Percentiles rank a stretch among this genome's conserved stretches.
phyloP scores from a whole-genome alignment of 129 eudicot genomes.

The Tanacetum coccineum region DNA sequence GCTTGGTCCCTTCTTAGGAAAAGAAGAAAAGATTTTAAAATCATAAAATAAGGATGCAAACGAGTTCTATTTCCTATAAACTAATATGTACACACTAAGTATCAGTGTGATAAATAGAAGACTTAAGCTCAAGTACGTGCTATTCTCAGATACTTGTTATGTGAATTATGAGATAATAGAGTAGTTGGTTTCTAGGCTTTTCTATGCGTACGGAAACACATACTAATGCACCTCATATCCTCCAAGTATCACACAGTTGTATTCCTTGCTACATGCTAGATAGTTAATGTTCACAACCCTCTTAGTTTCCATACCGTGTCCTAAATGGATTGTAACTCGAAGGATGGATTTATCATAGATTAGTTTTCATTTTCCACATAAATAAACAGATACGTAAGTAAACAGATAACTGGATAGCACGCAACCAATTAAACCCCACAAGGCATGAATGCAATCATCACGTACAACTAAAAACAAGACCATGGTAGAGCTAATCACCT shows the following conservation, averaged over 20 bases:
- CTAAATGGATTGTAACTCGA: too few relatives aligned
- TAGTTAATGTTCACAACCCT: background rate
- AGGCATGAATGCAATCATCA: too few relatives aligned
- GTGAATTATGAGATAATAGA: too few relatives aligned
- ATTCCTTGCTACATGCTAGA: background rate
- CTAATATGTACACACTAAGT: background rate
- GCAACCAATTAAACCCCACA: too few relatives aligned
- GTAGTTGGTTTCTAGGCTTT: background rate
- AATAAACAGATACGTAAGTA: background rate
- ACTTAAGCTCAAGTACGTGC: background rate
- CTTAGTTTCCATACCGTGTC: background rate
- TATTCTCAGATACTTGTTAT: too few relatives aligned
- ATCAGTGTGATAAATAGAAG: background rate
- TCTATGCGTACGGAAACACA: background rate
- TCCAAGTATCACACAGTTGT: background rate
- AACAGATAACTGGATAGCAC: too few relatives aligned
- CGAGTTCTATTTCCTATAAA: background rate
- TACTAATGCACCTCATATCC: background rate
- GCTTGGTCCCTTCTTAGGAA: too few relatives aligned
- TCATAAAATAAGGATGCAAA: background rate
- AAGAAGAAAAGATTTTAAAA: too few relatives aligned
- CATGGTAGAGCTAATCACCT: constrained; percentile 40
- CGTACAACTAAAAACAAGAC: background rate
- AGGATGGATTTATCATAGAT: background rate
- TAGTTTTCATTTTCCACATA: background rate